Evolutionary conservation across 495 filamentous ascomycete genomes (phyloP).

Genomic region (Chaetomium tenue): DNA sequence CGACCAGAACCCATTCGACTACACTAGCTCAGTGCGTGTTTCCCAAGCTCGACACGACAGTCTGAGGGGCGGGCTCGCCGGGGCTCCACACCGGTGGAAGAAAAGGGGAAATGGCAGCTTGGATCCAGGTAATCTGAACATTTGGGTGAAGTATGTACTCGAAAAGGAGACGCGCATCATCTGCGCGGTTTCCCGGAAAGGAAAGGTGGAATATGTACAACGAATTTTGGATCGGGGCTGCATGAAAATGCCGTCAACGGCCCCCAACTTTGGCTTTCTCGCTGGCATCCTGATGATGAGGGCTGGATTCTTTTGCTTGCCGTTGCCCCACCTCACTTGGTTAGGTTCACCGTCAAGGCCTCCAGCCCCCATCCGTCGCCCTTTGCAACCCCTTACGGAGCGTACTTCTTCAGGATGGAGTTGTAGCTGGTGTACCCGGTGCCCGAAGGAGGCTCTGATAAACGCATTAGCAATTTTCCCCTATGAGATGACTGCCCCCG

Average conservation of each 20-base stretch:
- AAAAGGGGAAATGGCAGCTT: neutral
- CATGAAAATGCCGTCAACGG: neutral
- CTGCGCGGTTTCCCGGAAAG: neutral
- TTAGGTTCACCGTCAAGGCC: neutral
- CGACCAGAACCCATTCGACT: too few species aligned
- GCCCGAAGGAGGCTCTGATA: constrained; percentile 49
- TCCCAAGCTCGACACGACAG: neutral
- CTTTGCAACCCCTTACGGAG: neutral
- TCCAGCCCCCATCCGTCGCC: neutral
- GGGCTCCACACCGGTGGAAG: neutral
- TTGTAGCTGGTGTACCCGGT: constrained; percentile 35
- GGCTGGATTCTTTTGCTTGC: too few species aligned
- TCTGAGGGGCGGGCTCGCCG: neutral
- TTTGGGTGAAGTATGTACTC: neutral
- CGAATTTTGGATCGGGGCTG: neutral
- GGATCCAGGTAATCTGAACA: neutral
- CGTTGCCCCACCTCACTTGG: too few species aligned
- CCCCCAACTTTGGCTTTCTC: too few species aligned
- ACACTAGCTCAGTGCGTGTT: too few species aligned
- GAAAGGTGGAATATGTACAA: constrained; percentile 1
- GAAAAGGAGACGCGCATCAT: neutral
- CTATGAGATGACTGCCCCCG: neutral
- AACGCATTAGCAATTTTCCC: neutral
- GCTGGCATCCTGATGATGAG: too few species aligned
- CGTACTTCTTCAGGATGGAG: constrained; percentile 29